Base-by-base conservation (phyloP, 2,329 filamentous ascomycete genomes). In the Epichloe uncinata region DNA sequence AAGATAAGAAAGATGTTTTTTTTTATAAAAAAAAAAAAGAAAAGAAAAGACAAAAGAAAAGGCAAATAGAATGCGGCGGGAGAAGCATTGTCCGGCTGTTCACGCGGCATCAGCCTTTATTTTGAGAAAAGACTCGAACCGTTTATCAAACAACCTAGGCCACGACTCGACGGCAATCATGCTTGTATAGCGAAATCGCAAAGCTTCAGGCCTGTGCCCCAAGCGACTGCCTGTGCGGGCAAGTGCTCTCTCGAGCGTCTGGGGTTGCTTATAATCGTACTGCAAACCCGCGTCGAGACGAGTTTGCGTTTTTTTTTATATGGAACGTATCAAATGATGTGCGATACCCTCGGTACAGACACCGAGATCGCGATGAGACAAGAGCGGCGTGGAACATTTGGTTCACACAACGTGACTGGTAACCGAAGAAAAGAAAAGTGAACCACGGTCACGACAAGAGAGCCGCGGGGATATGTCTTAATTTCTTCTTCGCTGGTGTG, bases 401-500 rank as follows among this genome's bases (percentile, higher is more conserved):
- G 36, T 37, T 36, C 9, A n/a, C 9, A n/a, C 26, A 49, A 50
- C 38, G 38, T 42, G 33, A 43, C 12, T 47, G 43, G 34, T 15
- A 33, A 34, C 45, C 18, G 26, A 47, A 40, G 7, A 11, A 22
- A 37, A 40, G 12, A 13, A 37, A n/a, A n/a, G 15, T n/a, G 15
- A 37, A 37, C 5, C 35, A 37, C 35, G 42, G 16, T 15, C 33
- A 45, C 12, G 11, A 42, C 22, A 37, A 7, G 35, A 37, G 15
- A 5, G 30, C 12, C 41, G 30, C 26, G 20, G 18, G 18, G 2
- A 37, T 0, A 36, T 3, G 12, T 45, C 41, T 57, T 50, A 54
- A 47, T 52, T 54, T 47, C 60, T 59, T 49, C 53, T 60, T 53
- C 62, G 63, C 48, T 63, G 61, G 48, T 65, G 68, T 34, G 58